Conservation (phyloP, 148 eudicot species). For the Diospyros lotus region DNA sequence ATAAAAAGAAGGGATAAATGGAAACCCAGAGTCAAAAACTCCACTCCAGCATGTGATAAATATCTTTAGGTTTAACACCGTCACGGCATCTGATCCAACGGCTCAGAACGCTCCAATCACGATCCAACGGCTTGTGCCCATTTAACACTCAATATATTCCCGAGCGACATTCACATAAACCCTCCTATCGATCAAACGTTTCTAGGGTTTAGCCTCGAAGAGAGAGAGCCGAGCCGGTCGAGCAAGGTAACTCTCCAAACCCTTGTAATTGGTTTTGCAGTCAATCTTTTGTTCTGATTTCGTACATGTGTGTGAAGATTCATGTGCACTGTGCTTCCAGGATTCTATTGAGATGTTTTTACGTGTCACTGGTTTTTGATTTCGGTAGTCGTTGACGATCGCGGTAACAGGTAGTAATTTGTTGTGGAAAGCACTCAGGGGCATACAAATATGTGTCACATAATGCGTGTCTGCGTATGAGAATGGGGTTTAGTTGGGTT, state of each 20-base stretch:
- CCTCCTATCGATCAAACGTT: neutral
- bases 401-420: neutral
- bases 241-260: neutral
- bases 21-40: no score
- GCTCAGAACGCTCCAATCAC: neutral
- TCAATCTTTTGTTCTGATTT: neutral
- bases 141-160: neutral
- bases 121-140: constrained; percentile 5
- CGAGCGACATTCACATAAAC: neutral
- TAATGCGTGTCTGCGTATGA: no score
- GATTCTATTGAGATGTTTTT: neutral
- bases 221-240: neutral
- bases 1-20: no score
- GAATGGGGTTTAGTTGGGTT: neutral
- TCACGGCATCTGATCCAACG: constrained; percentile 4
- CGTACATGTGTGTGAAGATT: neutral
- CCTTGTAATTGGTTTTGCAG: neutral
- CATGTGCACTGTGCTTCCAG: neutral
- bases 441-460: no score
- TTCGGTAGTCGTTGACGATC: neutral
- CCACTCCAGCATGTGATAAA: no score
- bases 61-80: neutral
- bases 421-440: no score
- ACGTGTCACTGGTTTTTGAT: neutral
- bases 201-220: constrained; percentile 9